phyloP scores from a whole-genome alignment of 1,139 yeast genomes.

The Yamadazyma mexicana region DNA sequence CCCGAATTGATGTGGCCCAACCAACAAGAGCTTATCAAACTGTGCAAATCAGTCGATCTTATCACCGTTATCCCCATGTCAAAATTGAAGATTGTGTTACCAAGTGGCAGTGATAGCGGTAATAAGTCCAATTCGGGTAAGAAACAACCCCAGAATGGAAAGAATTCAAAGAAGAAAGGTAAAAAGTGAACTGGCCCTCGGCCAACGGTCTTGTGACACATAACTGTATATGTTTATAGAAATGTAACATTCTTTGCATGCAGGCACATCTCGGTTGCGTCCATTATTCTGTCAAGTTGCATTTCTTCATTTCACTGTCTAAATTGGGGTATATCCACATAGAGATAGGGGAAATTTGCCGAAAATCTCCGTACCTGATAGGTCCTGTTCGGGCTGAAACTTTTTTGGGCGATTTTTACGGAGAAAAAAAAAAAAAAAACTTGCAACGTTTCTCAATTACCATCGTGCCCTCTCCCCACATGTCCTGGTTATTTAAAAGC shows the following conservation, averaged over 20 bases:
- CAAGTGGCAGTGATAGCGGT: slow-evolving; percentile 20
- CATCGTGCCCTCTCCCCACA: not conserved
- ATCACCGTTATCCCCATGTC: slow-evolving; percentile 40
- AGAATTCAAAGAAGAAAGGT: slow-evolving; percentile 8
- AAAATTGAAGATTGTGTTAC: slow-evolving; percentile 40
- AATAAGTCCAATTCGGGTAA: slow-evolving; percentile 5
- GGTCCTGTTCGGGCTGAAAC: not conserved
- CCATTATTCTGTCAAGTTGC: not conserved
- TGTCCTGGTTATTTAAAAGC: not conserved
- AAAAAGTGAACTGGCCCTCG: slow-evolving; percentile 8
- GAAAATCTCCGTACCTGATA: too few species aligned
- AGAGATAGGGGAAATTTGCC: too few species aligned
- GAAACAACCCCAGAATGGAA: slow-evolving; percentile 7
- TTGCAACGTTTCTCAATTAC: not conserved
- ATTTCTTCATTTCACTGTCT: not conserved
- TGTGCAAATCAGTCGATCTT: slow-evolving; percentile 53
- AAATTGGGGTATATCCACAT: too few species aligned
- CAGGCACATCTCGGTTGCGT: not conserved
- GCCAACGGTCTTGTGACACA: not conserved
- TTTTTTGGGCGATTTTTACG: too few species aligned
- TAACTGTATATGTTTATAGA: not conserved
- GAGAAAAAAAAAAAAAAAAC: not conserved
- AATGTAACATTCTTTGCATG: not conserved
- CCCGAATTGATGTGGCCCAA: slow-evolving; percentile 68
- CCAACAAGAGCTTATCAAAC: slow-evolving; percentile 60